A percentile compares a stretch with the other conserved stretches of the same genome.
Conservation (phyloP, 495 filamentous ascomycete genomes). For the Daldinia caldariorum region DNA sequence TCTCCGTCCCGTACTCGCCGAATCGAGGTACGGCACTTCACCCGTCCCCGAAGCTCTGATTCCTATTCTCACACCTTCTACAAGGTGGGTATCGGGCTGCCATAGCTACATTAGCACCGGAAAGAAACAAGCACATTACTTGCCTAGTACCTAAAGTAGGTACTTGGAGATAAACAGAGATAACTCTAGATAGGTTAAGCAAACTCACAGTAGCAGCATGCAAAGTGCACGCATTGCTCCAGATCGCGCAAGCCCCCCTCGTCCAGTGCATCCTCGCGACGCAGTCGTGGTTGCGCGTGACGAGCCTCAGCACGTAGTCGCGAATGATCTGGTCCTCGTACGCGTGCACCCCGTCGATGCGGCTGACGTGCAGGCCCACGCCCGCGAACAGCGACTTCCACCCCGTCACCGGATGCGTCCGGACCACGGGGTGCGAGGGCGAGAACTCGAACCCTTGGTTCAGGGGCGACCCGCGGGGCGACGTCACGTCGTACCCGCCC, state of each 20-base stretch:
- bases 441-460: constrained; percentile 53
- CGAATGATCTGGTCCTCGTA: constrained; percentile 55
- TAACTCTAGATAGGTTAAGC: background rate
- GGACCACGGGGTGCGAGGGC: constrained; percentile 55
- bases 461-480: constrained; percentile 53
- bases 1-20: constrained; percentile 55
- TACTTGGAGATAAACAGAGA: background rate
- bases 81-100: constrained; percentile 56
- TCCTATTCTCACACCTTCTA: constrained; percentile 51
- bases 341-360: constrained; percentile 51
- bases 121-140: background rate
- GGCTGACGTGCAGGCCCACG: constrained; percentile 53
- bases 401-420: constrained; percentile 61
- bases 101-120: constrained; percentile 9
- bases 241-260: constrained; percentile 53
- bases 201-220: constrained; percentile 53
- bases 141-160: background rate
- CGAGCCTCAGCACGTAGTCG: constrained; percentile 54
- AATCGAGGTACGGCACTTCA: constrained; percentile 60
- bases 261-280: constrained; percentile 58
- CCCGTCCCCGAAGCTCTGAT: constrained; percentile 57
- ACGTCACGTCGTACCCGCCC: constrained; percentile 53
- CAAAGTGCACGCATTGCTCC: constrained; percentile 51
- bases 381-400: constrained; percentile 61
- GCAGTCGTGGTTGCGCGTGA: constrained; percentile 57